Evolutionary conservation across 164 flowering plant genomes (phyloP).

Genomic region (Magnolia sinica): DNA sequence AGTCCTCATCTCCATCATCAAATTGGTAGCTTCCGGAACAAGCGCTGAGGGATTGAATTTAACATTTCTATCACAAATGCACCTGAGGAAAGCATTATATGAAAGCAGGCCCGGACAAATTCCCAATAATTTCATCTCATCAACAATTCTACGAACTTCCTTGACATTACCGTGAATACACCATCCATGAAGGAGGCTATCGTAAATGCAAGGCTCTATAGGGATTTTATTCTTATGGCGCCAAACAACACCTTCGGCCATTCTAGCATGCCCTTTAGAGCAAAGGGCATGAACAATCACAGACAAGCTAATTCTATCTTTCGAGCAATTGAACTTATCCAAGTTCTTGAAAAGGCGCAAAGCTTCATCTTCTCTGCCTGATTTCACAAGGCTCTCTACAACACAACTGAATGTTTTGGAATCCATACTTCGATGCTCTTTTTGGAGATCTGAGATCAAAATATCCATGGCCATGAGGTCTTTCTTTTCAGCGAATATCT

Average conservation of each 20-base stretch:
- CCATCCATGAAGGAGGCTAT: conserved; percentile 63
- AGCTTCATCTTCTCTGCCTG: conserved; percentile 68
- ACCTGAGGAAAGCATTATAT: conserved; percentile 56
- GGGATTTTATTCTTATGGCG: conserved; percentile 54
- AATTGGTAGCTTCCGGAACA: conserved; percentile 57
- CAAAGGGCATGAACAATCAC: conserved; percentile 67
- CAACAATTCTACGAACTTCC: conserved; percentile 51
- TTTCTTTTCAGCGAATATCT: conserved; percentile 46
- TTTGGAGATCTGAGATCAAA: conserved; percentile 46
- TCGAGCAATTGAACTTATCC: conserved; percentile 53
- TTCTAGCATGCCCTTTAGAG: conserved; percentile 61
- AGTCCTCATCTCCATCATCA: conserved; percentile 72
- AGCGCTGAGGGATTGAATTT: conserved; percentile 66
- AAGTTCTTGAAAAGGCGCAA: conserved; percentile 71
- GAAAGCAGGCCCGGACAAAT: conserved; percentile 44
- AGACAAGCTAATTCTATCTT: conserved; percentile 38
- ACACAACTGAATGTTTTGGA: conserved; percentile 46
- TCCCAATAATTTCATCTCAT: conserved; percentile 55
- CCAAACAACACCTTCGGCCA: conserved; percentile 60
- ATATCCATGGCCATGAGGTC: conserved; percentile 58
- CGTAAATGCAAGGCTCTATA: conserved; percentile 39
- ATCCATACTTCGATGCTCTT: conserved; percentile 53
- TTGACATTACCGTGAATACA: conserved; percentile 51
- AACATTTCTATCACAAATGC: conserved; percentile 59
- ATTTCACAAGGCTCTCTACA: conserved; percentile 53